Evolutionary conservation across 306 rosid genomes (phyloP), one percentile per base, ranked within the genome.

Genomic region (Glycine tomentella): DNA sequence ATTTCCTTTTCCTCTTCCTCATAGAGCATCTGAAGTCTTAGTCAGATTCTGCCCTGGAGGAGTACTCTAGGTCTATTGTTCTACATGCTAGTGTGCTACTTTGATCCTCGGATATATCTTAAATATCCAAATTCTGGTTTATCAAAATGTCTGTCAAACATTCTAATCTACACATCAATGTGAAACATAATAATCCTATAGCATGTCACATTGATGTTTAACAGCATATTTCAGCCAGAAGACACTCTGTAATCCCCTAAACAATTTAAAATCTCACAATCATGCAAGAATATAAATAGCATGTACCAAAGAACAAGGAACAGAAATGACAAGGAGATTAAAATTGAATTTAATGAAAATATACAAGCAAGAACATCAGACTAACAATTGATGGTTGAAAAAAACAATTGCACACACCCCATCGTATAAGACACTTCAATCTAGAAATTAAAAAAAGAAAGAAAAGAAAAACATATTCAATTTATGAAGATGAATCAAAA

Each of bases 401-500:
- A 66, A 66, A 38, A 38, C 3, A 20, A 50, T 45, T 40, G 9
- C 49, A 17, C 40, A 52, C 10, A 16, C 25, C 70, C 75, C 59
- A 73, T 6, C 42, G 42, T 33, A 52, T 16, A 36, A 65, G 36
- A 17, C 75, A 74, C 52, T 61, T 71, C 78, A 81, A 66, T 40
- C 71, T 50, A 56, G 13, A 58, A 58, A 58, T 58, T 20, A 58
- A 58, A 15, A 55, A 52, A 52, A 52, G 1, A 0, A 12, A 13
- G 31, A 25, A 25, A 25, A 25, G 31, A 25, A 25, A 25, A 25
- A 25, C 31, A 13, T 63, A 34, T 38, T 38, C 36, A 6, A 78
- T 25, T 25, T 25, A 25, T 58, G 44, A 76, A 81, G 20, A 17
- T 71, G 52, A 36, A 65, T 65, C 74, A 79, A 75, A 74, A 59